Evolutionary conservation across 306 rosid species (phyloP).

Genomic region (Fragaria vesca): DNA sequence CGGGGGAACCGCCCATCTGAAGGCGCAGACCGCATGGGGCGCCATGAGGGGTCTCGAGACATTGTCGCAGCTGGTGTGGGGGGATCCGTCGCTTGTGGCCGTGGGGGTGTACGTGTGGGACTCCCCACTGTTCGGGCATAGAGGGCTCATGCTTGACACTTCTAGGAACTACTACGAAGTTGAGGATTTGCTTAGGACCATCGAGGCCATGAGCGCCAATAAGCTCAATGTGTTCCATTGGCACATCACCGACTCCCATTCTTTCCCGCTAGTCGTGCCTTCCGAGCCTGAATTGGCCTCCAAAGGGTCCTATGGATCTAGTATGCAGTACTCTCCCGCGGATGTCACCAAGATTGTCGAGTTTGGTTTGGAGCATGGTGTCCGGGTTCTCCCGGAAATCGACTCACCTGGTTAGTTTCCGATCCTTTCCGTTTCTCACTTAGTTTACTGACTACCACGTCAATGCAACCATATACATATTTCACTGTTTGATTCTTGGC

Average conservation of each 20-base stretch:
- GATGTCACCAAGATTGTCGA: conserved; percentile 60
- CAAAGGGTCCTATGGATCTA: conserved; percentile 63
- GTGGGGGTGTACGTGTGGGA: conserved; percentile 53
- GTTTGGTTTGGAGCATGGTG: conserved; percentile 76
- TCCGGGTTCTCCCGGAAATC: conserved; percentile 80
- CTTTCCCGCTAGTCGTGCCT: conserved; percentile 67
- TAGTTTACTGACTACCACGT: too few species aligned
- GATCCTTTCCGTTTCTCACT: too few species aligned
- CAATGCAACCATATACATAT: neutral
- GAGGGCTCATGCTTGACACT: conserved; percentile 73
- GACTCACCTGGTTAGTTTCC: conserved; percentile 70
- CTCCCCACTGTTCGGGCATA: conserved; percentile 49
- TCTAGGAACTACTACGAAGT: conserved; percentile 71
- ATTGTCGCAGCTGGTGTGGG: conserved; percentile 78
- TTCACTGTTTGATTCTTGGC: neutral
- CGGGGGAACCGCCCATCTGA: conserved; percentile 41
- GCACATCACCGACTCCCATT: conserved; percentile 86
- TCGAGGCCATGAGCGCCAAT: conserved; percentile 69
- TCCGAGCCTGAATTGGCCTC: conserved; percentile 74
- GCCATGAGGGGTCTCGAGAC: conserved; percentile 86
- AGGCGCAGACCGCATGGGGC: conserved; percentile 59
- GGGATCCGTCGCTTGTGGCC: conserved; percentile 41
- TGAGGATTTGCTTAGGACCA: conserved; percentile 56
- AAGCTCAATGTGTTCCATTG: conserved; percentile 85
- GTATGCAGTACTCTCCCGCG: conserved; percentile 58